Evolutionary conservation across 495 filamentous ascomycete genomes (phyloP).

Genomic region (Neurospora sp.): DNA sequence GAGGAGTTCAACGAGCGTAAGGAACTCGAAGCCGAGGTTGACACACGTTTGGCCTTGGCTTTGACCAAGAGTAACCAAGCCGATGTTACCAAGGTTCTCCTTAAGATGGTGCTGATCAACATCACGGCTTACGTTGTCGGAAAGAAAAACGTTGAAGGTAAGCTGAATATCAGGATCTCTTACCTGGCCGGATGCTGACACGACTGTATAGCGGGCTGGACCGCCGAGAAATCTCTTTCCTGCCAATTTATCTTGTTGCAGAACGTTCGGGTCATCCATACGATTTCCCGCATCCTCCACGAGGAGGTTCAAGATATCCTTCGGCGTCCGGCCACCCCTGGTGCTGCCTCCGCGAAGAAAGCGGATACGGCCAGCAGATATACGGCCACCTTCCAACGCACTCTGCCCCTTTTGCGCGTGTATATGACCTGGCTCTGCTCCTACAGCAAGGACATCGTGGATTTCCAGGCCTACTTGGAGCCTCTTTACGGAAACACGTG

Average conservation of each 20-base stretch:
- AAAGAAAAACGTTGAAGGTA: slow-evolving; percentile 50
- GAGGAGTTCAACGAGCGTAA: slow-evolving; percentile 58
- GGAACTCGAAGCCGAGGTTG: slow-evolving; percentile 77
- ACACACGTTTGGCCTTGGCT: slow-evolving; percentile 63
- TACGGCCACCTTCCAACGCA: slow-evolving; percentile 12
- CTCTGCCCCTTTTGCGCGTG: slow-evolving; percentile 29
- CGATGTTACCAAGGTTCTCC: slow-evolving; percentile 50
- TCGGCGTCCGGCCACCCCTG: slow-evolving; percentile 3
- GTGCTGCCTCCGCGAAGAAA: not conserved
- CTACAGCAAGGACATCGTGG: slow-evolving; percentile 24
- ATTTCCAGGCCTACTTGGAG: slow-evolving; percentile 30
- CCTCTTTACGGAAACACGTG: slow-evolving; percentile 32
- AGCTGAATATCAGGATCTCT: slow-evolving; percentile 15
- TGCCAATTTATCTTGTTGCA: slow-evolving; percentile 66
- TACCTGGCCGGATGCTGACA: slow-evolving; percentile 12
- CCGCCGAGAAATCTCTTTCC: slow-evolving; percentile 37
- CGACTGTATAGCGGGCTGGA: slow-evolving; percentile 20
- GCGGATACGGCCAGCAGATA: slow-evolving; percentile 13
- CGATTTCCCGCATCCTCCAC: slow-evolving; percentile 59
- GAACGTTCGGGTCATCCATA: slow-evolving; percentile 73
- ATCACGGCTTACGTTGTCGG: slow-evolving; percentile 73
- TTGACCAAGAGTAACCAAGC: slow-evolving; percentile 40
- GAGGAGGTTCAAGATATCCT: slow-evolving; percentile 16
- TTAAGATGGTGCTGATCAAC: slow-evolving; percentile 77
- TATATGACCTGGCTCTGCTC: slow-evolving; percentile 37